phyloP scores from a whole-genome alignment of 768 basidiomycete species.

The Lentinula guzmanii region DNA sequence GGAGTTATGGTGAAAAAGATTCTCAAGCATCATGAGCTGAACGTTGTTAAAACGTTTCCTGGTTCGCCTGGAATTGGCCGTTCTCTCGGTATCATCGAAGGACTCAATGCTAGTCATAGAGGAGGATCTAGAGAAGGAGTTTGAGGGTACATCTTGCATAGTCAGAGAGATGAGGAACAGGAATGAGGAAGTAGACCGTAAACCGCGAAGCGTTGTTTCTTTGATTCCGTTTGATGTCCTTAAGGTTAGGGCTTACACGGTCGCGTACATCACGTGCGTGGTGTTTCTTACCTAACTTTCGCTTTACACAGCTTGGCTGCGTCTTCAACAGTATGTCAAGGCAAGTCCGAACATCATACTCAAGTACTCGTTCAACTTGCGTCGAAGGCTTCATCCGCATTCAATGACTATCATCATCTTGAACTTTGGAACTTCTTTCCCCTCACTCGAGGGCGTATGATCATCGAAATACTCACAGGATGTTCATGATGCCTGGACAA shows the following conservation, averaged over 20 bases:
- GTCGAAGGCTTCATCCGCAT: too few relatives aligned
- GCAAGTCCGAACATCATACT: too few relatives aligned
- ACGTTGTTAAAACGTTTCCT: conserved; percentile 64
- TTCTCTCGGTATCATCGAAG: conserved; percentile 32
- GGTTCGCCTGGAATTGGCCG: conserved; percentile 43
- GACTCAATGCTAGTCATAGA: conserved; percentile 51
- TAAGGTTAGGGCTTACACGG: neutral
- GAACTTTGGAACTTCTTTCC: too few relatives aligned
- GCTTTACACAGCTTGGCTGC: neutral
- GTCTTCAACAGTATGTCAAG: too few relatives aligned
- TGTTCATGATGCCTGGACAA: neutral
- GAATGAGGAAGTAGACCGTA: neutral
- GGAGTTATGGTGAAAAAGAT: conserved; percentile 64
- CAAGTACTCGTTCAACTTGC: too few relatives aligned
- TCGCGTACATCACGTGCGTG: neutral
- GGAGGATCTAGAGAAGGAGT: conserved; percentile 42
- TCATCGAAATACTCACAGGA: neutral
- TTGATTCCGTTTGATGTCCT: neutral
- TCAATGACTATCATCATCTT: too few relatives aligned
- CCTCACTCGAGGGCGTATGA: neutral
- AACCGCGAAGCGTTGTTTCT: neutral
- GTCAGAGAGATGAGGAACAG: neutral
- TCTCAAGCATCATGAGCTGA: conserved; percentile 69
- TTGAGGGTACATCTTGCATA: neutral
- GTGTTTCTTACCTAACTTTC: neutral